Evolutionary conservation across 139 green algal genomes (phyloP), one percentile per base, ranked within the genome.

Genomic region (Pleodorina starrii): DNA sequence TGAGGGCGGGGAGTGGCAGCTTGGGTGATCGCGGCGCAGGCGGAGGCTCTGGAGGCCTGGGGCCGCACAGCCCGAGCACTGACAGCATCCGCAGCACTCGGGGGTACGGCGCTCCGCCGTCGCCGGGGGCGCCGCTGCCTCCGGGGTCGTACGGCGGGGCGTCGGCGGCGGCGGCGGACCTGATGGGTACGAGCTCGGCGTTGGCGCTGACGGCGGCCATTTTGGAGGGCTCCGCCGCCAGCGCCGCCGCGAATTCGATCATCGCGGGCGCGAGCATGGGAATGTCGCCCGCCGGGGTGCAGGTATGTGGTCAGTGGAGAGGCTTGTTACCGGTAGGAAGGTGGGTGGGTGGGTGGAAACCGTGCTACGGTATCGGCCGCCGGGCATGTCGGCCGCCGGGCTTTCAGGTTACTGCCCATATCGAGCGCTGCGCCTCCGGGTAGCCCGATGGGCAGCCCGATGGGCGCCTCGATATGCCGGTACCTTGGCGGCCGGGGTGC

Each of bases 181-280:
- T 73, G 32, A 73, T 73, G 63, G 63, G 63, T 38, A 73, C 63
- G 9, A 51, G 77, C 14, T 32, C 77, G 0, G 77, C 77, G 50
- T 35, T 84, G 77, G 77, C 77, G 77, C 35, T 84, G 77, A 84
- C 77, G 50, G 50, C 77, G 5, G 77, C 77, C 23, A 84, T 84
- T 25, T 32, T 84, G 72, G 72, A 80, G 72, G 72, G 72, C 23
- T 51, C 68, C 68, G 14, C 68, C 6, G 68, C 68, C 35, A 76
- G 35, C 38, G 36, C 68, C 68, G 35, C 68, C 2, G 63, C 63
- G 21, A 40, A 36, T 36, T 73, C 63, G 21, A 73, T 73, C 68
- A 83, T 68, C 3, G n/a, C 46, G 16, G 75, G 29, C 7, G n/a
- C 29, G 5, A 46, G 44, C 4, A n/a, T 66, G 14, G 75, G 75